These are phyloP conservation scores for Claviceps arundinis DNA, from an alignment of 2,329 filamentous ascomycete species.

Conservation along the genomic window DNA sequence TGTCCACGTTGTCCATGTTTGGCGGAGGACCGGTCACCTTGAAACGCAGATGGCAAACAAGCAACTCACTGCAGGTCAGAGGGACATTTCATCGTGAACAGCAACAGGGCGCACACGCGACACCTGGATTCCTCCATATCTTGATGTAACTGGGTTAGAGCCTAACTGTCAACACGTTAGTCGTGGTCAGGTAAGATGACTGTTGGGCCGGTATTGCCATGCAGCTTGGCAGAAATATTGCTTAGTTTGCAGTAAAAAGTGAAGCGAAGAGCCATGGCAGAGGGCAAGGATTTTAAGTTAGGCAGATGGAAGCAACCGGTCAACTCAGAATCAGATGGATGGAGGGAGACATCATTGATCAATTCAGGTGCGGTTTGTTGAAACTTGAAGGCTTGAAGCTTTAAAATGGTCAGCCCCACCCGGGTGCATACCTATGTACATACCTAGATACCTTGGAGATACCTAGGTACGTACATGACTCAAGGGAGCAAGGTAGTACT, in stretches of 20 bases:
- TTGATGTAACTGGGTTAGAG: conserved; percentile 2
- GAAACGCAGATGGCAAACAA: conserved; percentile 3
- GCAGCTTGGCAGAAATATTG: neutral
- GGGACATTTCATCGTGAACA: neutral
- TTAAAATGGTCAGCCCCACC: too few relatives aligned
- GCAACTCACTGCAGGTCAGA: neutral
- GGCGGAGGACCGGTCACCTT: neutral
- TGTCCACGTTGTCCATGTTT: neutral
- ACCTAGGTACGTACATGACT: too few relatives aligned
- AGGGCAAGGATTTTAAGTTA: neutral
- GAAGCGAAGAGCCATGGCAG: neutral
- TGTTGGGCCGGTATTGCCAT: neutral
- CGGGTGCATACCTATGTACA: too few relatives aligned
- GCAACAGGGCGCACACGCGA: neutral
- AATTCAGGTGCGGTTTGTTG: too few relatives aligned
- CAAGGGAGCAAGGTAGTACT: too few relatives aligned
- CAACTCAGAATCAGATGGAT: neutral
- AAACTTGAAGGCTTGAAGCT: too few relatives aligned
- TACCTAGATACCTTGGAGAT: too few relatives aligned
- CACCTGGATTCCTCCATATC: neutral
- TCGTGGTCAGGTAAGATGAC: neutral
- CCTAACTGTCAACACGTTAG: neutral
- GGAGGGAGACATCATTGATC: too few relatives aligned
- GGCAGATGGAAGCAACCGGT: neutral
- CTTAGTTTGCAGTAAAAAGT: neutral